phyloP scores from a whole-genome alignment of 2,329 filamentous ascomycete species.

The Didymosphaeria variabile region DNA sequence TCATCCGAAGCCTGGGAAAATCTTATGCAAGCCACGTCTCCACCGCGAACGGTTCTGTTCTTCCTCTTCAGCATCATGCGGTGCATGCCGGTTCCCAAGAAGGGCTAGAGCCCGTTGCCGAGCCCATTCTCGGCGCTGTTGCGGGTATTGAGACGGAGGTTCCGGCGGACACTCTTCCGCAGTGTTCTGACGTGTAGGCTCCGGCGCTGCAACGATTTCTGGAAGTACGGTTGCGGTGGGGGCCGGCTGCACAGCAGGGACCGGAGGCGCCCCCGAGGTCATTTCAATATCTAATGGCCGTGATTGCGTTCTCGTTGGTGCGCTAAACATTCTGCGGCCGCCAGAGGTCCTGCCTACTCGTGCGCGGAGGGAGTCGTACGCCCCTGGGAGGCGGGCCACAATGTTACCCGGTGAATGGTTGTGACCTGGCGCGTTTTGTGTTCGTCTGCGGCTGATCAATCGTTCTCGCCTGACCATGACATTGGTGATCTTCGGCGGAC shows the following conservation, averaged over 20 bases:
- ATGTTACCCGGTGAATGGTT: constrained; percentile 1
- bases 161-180: constrained; percentile 10
- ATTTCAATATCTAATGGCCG: constrained; percentile 44
- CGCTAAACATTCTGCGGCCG: constrained; percentile 44
- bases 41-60: constrained; percentile 31
- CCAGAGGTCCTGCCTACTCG: constrained; percentile 33
- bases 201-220: constrained; percentile 13
- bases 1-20: constrained; percentile 46
- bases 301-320: constrained; percentile 32
- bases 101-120: constrained; percentile 56
- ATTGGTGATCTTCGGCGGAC: constrained; percentile 68
- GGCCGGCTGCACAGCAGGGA: background rate
- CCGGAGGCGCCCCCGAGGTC: constrained; percentile 18
- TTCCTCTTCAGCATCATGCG: constrained; percentile 35
- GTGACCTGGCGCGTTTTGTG: constrained; percentile 46
- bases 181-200: constrained; percentile 2
- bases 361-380: constrained; percentile 35
- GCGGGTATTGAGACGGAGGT: constrained; percentile 21
- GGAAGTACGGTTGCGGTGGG: background rate
- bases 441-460: constrained; percentile 69
- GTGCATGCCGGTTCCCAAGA: constrained; percentile 46
- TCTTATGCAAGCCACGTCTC: constrained; percentile 40
- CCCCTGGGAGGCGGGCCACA: constrained; percentile 17
- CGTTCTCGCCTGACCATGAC: constrained; percentile 85
- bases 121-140: constrained; percentile 56